phyloP scores from a whole-genome alignment of 306 rosid genomes.

The Nissolia schottii region DNA sequence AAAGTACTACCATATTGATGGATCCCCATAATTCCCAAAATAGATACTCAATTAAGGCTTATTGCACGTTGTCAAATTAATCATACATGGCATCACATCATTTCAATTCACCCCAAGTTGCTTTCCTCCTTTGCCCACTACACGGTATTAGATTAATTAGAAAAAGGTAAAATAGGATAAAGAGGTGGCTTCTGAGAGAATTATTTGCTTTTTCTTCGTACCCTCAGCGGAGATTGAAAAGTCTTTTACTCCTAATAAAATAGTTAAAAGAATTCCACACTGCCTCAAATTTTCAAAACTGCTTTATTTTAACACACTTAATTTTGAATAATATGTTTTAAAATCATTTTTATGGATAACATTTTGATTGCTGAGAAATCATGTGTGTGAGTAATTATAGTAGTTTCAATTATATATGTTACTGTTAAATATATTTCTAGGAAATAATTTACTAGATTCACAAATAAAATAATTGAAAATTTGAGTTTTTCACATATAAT shows the following conservation, averaged over 20 bases:
- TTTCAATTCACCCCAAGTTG: conserved; percentile 28
- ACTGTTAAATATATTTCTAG: too few relatives aligned
- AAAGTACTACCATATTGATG: conserved; percentile 17
- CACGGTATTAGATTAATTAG: neutral
- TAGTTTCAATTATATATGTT: too few relatives aligned
- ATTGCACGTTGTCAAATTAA: conserved; percentile 17
- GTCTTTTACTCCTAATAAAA: conserved; percentile 6
- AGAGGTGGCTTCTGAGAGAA: conserved; percentile 7
- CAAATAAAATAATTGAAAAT: too few relatives aligned
- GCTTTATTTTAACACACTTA: too few relatives aligned
- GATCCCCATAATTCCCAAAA: conserved; percentile 4
- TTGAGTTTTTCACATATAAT: too few relatives aligned
- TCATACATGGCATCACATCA: conserved; percentile 9
- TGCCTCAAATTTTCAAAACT: neutral
- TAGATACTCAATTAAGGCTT: neutral
- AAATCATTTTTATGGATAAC: too few relatives aligned
- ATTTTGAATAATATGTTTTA: too few relatives aligned
- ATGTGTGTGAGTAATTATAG: too few relatives aligned
- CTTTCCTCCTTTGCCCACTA: neutral
- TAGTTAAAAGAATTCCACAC: neutral
- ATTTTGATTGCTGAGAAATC: too few relatives aligned
- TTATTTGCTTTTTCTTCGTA: neutral
- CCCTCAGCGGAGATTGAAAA: conserved; percentile 12
- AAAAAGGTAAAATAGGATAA: conserved; percentile 3
- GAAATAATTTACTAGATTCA: too few relatives aligned